Evolutionary conservation across 108 stramenopile species (phyloP), one percentile per base, ranked within the genome.

Genomic region (Skeletonema marinoi): DNA sequence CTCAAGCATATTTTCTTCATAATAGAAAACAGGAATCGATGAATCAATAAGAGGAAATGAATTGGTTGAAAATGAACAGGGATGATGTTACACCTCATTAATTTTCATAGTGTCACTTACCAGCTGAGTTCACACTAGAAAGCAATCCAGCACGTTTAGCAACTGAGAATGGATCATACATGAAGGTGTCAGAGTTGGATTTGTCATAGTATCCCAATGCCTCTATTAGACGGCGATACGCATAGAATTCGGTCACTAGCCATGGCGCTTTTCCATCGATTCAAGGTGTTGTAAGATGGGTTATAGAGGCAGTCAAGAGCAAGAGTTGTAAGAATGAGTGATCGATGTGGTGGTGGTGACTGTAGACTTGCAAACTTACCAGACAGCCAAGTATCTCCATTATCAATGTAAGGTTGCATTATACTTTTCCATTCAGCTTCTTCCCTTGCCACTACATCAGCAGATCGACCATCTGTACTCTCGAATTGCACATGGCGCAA

Each of bases 211-310:
- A 97, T 4, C 86, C 88, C 32, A 98, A 72, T 29, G 90, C 90
- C 59, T 94, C 88, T 68, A 94, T 88, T 25, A 98, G 78, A 12
- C 90, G 81, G 9, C 97, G 85, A 72, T 98, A 98, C 19, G 96
- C 89, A 78, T 97, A 98, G 78, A 98, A 98, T 78, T 98, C 98
- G 4, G 97, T 78, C 10, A 96, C 89, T 74, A 98, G 74, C 98
- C 98, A 98, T 7, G 98, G 98, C 9, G 98, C 97, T 33, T 25
- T 25, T 25, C 25, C 25, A 25, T 25, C 25, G 25, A 25, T 25
- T 25, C 25, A 25, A 25, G 25, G 25, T 25, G 25, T 25, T 25
- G 25, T 25, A 25, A 25, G 25, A 25, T 25, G 25, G 25, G 25
- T 25, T 25, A 25, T 25, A 25, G 25, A 25, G 25, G 25, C 25